phyloP scores from a whole-genome alignment of 345 rosid species.

The Pistacia vera region DNA sequence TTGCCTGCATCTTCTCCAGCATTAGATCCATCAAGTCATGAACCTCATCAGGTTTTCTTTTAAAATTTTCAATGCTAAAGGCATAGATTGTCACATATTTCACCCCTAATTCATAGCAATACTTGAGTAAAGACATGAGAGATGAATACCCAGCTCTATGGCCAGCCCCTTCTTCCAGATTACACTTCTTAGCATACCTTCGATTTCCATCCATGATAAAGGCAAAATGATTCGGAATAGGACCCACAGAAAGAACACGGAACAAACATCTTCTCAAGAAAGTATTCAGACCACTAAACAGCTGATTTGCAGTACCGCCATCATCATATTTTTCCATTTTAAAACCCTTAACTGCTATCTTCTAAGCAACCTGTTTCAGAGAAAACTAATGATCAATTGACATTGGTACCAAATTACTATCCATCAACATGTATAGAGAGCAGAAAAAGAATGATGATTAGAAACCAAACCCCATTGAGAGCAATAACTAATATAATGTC shows the following conservation, averaged over 20 bases:
- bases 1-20: conserved; percentile 66
- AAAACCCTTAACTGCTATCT: background rate
- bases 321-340: conserved; percentile 22
- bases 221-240: conserved; percentile 64
- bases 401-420: background rate
- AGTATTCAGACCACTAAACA: conserved; percentile 26
- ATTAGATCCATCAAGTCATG: conserved; percentile 69
- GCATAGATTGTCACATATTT: conserved; percentile 76
- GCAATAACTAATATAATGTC: no score
- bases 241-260: conserved; percentile 53
- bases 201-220: conserved; percentile 53
- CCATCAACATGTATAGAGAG: background rate
- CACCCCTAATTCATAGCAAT: conserved; percentile 79
- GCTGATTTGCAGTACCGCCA: conserved; percentile 20
- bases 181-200: conserved; percentile 38
- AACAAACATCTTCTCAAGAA: conserved; percentile 51
- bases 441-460: background rate
- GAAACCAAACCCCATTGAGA: no score
- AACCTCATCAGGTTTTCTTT: conserved; percentile 67
- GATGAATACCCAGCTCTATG: conserved; percentile 68
- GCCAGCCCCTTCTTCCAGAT: conserved; percentile 49
- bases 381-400: background rate
- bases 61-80: conserved; percentile 85
- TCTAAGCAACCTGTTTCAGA: conserved; percentile 16
- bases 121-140: conserved; percentile 51